Percentiles rank a stretch among this genome's conserved stretches.
These are phyloP conservation scores for Gnomoniopsis smithogilvyi DNA, from an alignment of 2,329 filamentous ascomycete species.

Conservation along the genomic window DNA sequence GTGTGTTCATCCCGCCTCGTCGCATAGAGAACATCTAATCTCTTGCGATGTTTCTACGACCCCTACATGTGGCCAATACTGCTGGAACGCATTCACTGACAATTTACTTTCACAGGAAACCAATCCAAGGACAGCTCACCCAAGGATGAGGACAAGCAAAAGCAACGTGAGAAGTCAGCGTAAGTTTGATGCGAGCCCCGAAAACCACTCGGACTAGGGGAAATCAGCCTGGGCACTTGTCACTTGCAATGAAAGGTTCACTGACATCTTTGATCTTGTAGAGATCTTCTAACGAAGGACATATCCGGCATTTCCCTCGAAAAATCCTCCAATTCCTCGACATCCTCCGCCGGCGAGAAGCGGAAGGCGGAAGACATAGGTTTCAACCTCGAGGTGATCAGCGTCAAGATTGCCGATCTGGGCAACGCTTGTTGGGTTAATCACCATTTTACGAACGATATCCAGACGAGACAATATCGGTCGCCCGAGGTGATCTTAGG, in stretches of 20 bases:
- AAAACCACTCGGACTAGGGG: neutral
- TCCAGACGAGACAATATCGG: slow-evolving; percentile 94
- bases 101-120: slow-evolving; percentile 25
- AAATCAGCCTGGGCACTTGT: neutral
- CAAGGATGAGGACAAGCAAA: slow-evolving; percentile 64
- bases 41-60: neutral
- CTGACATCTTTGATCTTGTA: slow-evolving; percentile 31
- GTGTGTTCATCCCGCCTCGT: slow-evolving; percentile 42
- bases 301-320: slow-evolving; percentile 93
- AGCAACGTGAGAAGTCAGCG: slow-evolving; percentile 90
- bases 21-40: neutral
- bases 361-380: slow-evolving; percentile 53
- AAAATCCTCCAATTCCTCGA: slow-evolving; percentile 52
- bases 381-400: slow-evolving; percentile 70
- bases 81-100: neutral
- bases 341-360: slow-evolving; percentile 59
- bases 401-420: slow-evolving; percentile 97
- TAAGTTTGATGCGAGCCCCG: slow-evolving; percentile 47
- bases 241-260: neutral
- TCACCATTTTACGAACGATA: slow-evolving; percentile 99
- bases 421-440: slow-evolving; percentile 99
- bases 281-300: slow-evolving; percentile 86
- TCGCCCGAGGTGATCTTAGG: slow-evolving; percentile 97
- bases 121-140: slow-evolving; percentile 42
- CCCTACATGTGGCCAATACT: neutral